These are phyloP conservation scores for Mycosarcoma maydis DNA, from an alignment of 1,284 basidiomycete genomes.

Conservation along the genomic window DNA sequence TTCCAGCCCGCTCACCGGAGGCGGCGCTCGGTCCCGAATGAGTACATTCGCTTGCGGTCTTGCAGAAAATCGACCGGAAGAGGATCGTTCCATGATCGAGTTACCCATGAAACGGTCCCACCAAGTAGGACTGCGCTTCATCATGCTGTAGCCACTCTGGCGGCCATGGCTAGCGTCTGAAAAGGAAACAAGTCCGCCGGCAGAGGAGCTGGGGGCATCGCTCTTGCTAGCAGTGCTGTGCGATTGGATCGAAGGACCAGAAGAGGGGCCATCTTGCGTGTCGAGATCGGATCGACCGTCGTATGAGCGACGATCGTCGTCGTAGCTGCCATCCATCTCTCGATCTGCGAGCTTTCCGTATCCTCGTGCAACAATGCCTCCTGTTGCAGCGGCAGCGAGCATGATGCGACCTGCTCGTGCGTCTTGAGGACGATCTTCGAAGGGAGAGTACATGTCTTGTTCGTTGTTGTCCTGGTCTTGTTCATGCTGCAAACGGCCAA, in stretches of 20 bases:
- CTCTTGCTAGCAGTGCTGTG: constrained; percentile 41
- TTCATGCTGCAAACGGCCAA: constrained; percentile 20
- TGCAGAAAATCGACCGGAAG: constrained; percentile 44
- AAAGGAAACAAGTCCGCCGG: constrained; percentile 42
- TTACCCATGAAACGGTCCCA: constrained; percentile 60
- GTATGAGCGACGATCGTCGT: constrained; percentile 16
- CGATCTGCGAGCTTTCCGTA: constrained; percentile 32
- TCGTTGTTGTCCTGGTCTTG: constrained; percentile 10
- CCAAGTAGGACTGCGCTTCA: constrained; percentile 57
- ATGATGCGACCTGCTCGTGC: background rate
- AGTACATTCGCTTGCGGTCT: constrained; percentile 43
- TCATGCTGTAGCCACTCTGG: constrained; percentile 4
- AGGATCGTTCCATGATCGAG: constrained; percentile 49
- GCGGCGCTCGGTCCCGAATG: constrained; percentile 56
- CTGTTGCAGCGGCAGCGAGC: background rate
- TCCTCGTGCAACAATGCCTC: background rate
- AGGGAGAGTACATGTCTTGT: constrained; percentile 47
- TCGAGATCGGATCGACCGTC: constrained; percentile 27
- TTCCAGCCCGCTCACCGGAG: constrained; percentile 37
- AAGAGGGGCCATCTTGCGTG: constrained; percentile 13
- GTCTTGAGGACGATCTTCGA: constrained; percentile 45
- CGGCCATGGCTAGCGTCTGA: constrained; percentile 35
- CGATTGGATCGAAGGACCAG: constrained; percentile 33
- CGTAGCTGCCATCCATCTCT: constrained; percentile 20
- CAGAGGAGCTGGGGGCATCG: constrained; percentile 25